Evolutionary conservation across 176 grass and related monocot species (phyloP), one percentile per base, ranked within the genome.

Genomic region (Eremochloa ophiuroides): DNA sequence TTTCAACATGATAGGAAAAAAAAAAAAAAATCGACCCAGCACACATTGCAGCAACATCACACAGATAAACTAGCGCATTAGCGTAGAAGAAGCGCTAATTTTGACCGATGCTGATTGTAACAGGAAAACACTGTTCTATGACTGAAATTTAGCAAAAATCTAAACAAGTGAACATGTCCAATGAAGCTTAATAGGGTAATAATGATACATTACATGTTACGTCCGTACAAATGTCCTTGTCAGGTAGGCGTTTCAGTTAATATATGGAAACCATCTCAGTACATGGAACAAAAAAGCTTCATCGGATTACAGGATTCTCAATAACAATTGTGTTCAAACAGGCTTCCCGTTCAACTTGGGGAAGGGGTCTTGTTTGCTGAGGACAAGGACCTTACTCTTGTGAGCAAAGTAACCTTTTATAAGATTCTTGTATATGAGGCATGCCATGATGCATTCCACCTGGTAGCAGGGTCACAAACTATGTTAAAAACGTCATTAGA

Each of bases 351-450:
- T 88, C 87, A 99, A 82, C 75, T 86, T 99, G 7, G 96, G 96
- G 74, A 95, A 99, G 18, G 96, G 91, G 33, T 93, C 96, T 76
- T 89, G 86, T 89, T 99, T 99, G 91, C 91, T 99, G 66, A 99
- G 96, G 47, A 99, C 96, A 43, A 92, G 83, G 29, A 99, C 93
- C 87, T 99, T 99, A 76, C 88, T 95, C 76, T 99, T 95, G 82
- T 95, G 96, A 58, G 93, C 93, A 59, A 99, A 93, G 80, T 95
- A 99, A 69, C 96, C 90, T 53, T 95, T 95, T 34, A 88, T 88
- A 35, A 95, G 87, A 75, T 99, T 95, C 85, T 95, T 99, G 75
- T 93, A 88, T 79, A 99, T 95, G 8, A 99, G 87, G 87, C 91
- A 93, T 15, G 96, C 88, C 88, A 99, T 82, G 84, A 91, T 88